These are phyloP conservation scores for Arxiozyma slooffiae DNA, from an alignment of 1,139 yeast species.

Conservation along the genomic window DNA sequence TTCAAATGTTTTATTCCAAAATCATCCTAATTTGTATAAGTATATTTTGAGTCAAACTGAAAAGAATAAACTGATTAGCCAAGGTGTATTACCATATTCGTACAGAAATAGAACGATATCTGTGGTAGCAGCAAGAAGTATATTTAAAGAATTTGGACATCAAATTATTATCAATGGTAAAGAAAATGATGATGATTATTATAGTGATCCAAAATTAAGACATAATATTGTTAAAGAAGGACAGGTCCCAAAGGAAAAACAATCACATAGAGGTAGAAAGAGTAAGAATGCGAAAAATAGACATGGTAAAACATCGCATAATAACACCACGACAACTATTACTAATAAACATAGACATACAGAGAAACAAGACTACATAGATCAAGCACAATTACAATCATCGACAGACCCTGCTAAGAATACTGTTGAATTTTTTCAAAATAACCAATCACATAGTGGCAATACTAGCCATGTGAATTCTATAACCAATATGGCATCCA, in stretches of 20 bases:
- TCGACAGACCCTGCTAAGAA: constrained; percentile 24
- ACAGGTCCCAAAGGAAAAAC: constrained; percentile 56
- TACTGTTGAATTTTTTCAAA: constrained; percentile 29
- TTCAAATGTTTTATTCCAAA: constrained; percentile 80
- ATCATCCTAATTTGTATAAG: constrained; percentile 62
- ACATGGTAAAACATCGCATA: constrained; percentile 6
- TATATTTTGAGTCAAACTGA: constrained; percentile 68
- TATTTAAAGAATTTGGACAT: constrained; percentile 89
- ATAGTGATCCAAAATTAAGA: constrained; percentile 62
- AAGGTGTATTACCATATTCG: constrained; percentile 79
- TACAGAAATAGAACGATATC: constrained; percentile 87
- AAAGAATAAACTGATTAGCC: constrained; percentile 70
- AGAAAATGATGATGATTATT: constrained; percentile 79
- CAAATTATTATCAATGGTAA: constrained; percentile 70
- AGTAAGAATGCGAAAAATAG: not conserved
- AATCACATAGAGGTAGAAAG: constrained; percentile 1
- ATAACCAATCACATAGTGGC: constrained; percentile 10
- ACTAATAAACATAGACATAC: not conserved
- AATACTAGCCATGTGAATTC: constrained; percentile 19
- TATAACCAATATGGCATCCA: constrained; percentile 23
- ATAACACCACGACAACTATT: constrained; percentile 5
- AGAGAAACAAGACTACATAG: constrained; percentile 2
- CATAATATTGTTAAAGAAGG: constrained; percentile 65
- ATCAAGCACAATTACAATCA: constrained; percentile 1
- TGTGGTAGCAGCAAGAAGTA: constrained; percentile 81